Evolutionary conservation across 768 basidiomycete species (phyloP), one percentile per base, ranked within the genome.

Genomic region (Trametes villosa): DNA sequence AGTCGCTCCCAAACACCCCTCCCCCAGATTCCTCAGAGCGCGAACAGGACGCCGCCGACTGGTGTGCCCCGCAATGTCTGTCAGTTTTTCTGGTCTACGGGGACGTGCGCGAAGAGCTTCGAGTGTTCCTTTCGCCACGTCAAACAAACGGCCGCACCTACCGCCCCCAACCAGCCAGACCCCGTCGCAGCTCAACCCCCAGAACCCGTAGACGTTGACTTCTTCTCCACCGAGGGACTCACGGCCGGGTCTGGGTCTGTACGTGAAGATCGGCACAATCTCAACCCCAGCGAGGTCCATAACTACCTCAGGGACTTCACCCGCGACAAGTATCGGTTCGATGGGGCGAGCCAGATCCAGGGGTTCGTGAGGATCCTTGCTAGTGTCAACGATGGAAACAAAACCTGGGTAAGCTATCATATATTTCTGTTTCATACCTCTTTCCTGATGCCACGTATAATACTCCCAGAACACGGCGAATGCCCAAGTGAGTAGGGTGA

Each of bases 251-350:
- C 40, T 11, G 58, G 58, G 1, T 59, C 44, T 44, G 44, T 42
- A 20, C 53, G 53, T 2, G 53, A 60, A n/a, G 53, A 54, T 22
- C 58, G 52, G 4, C 17, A 49, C 38, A 60, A 34, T 8, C 52
- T 82, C 45, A 75, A 78, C 11, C 84, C 85, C 0, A 70, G 71
- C n/a, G 78, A 82, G 55, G 78, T 79, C 0, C 84, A 86, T 36
- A 77, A 77, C 34, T 56, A 66, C 12, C 63, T 87, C 36, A 78
- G 76, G 54, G 66, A 64, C 34, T 86, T 77, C 68, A 70, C 84
- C 11, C 51, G 29, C 12, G 81, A 84, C 54, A 58, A 69, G 18
- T 86, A 73, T 65, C 70, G 71, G 24, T 86, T 87, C 62, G 64
- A 60, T 1, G 70, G 41, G 1, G 72, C 79, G 0, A 74, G 73